Evolutionary conservation across 768 basidiomycete genomes (phyloP).

Genomic region (Trametes sanguinea): DNA sequence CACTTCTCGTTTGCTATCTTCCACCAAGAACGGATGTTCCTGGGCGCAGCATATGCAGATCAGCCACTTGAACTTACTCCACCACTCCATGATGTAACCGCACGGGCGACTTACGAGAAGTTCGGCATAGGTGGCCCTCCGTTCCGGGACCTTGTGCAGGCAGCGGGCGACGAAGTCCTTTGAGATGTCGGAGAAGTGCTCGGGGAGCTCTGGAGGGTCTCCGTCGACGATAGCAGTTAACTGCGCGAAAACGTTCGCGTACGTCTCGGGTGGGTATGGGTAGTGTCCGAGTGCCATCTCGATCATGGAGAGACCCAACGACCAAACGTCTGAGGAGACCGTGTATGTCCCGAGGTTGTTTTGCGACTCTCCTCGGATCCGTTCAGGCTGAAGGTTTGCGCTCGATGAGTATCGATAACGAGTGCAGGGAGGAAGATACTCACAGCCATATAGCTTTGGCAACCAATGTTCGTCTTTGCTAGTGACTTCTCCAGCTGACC

Average conservation of each 20-base stretch:
- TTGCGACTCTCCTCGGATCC: constrained; percentile 92
- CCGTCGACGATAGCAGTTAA: constrained; percentile 96
- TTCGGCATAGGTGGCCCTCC: constrained; percentile 80
- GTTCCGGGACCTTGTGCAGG: constrained; percentile 77
- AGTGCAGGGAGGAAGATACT: constrained; percentile 33
- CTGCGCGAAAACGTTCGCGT: constrained; percentile 96
- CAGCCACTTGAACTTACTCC: not conserved
- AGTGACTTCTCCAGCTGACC: constrained; percentile 95
- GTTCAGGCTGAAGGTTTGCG: constrained; percentile 70
- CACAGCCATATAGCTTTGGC: constrained; percentile 98
- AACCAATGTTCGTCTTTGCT: constrained; percentile 98
- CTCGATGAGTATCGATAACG: not conserved
- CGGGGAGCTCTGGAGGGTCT: constrained; percentile 85
- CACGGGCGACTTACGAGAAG: constrained; percentile 56
- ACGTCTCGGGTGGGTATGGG: constrained; percentile 97
- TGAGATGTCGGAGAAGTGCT: constrained; percentile 65
- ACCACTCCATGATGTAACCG: constrained; percentile 1
- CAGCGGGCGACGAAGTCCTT: constrained; percentile 83
- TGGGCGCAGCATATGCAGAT: constrained; percentile 26
- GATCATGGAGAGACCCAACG: constrained; percentile 89
- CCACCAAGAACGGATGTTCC: constrained; percentile 79
- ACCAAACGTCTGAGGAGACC: constrained; percentile 98
- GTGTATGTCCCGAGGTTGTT: constrained; percentile 89
- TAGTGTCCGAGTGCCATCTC: constrained; percentile 90
- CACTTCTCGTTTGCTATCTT: constrained; percentile 60